Base-by-base conservation (phyloP, 2,329 filamentous ascomycete genomes). In the Tolypocladium nubicola region DNA sequence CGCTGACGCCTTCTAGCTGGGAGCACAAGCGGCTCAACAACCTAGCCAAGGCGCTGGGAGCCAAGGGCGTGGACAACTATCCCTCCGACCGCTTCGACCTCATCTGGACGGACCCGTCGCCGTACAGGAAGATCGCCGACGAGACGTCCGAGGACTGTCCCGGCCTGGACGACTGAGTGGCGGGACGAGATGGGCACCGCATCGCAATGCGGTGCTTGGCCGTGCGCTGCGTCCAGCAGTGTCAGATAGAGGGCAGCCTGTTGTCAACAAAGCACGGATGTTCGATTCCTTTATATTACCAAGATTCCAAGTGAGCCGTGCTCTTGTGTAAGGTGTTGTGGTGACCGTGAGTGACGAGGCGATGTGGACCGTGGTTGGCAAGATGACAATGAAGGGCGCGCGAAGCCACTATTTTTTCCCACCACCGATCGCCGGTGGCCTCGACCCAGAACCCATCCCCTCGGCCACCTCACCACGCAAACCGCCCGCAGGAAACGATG, bases 101-200 rank as follows among this genome's bases (percentile, higher is more conserved):
- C 19, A 84, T 85, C 60, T 85, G 82, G 82, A 81, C 77, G 0
- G 74, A 80, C 61, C 79, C 79, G 3, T 70, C 70, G 2, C 73
- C 76, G 4, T 85, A 83, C 64, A 67, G 62, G 1, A 60, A 67
- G 19, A 76, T 85, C 54, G 75, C 74, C 0, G 63, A 67, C 0
- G 66, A 71, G 33, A 76, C 74, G 0, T 79, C 75, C 7, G 81
- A 85, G 68, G 66, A 75, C 53, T 84, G 82, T 57, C 74, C 79
- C 0, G 81, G 80, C 0, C 63, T 85, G 58, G 81, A 84, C 38
- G 33, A 53, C n/a, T 50, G 40, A 26, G 41, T n/a, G 8, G 49
- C 30, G 64, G 60, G 53, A 8, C 26, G 38, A 23, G 4, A 16
- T 19, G 10, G n/a, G 21, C 9, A 3, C 5, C 3, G 45, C 1